phyloP scores from a whole-genome alignment of 306 rosid species.

The Acacia acuminata region DNA sequence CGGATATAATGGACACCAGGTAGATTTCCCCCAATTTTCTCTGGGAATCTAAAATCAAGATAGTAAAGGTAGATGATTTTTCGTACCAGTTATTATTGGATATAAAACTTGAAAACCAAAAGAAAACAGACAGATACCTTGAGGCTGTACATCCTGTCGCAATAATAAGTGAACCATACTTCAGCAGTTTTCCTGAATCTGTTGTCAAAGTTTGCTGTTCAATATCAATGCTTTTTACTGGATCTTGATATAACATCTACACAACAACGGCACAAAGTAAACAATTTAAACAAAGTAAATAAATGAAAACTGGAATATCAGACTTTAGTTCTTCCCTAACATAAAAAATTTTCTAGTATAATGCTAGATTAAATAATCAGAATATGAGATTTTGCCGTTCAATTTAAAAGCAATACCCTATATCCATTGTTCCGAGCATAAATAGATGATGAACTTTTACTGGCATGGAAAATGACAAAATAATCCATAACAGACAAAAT shows the following conservation, averaged over 20 bases:
- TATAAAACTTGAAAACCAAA: slow-evolving; percentile 7
- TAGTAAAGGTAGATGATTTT: slow-evolving; percentile 29
- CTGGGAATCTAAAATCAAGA: slow-evolving; percentile 69
- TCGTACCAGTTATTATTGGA: slow-evolving; percentile 11
- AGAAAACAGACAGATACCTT: slow-evolving; percentile 51
- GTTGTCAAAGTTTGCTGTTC: slow-evolving; percentile 72
- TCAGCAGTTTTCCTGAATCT: slow-evolving; percentile 74
- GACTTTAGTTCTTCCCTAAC: background rate
- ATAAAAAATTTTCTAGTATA: background rate
- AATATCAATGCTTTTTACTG: slow-evolving; percentile 62
- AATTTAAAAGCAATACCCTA: slow-evolving; percentile 22
- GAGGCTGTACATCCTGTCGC: slow-evolving; percentile 90
- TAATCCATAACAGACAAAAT: background rate
- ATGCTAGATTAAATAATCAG: background rate
- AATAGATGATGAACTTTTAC: background rate
- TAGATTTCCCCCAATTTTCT: slow-evolving; percentile 85
- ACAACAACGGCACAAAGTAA: slow-evolving; percentile 24
- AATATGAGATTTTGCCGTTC: slow-evolving; percentile 16
- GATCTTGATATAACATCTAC: slow-evolving; percentile 80
- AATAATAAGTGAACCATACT: slow-evolving; percentile 82
- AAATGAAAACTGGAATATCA: background rate
- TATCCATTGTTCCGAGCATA: background rate
- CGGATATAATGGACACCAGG: slow-evolving; percentile 92
- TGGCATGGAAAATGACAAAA: background rate
- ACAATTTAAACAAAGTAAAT: slow-evolving; percentile 12